Evolutionary conservation across 2,329 filamentous ascomycete genomes (phyloP).

Genomic region (Mariannaea elegans): DNA sequence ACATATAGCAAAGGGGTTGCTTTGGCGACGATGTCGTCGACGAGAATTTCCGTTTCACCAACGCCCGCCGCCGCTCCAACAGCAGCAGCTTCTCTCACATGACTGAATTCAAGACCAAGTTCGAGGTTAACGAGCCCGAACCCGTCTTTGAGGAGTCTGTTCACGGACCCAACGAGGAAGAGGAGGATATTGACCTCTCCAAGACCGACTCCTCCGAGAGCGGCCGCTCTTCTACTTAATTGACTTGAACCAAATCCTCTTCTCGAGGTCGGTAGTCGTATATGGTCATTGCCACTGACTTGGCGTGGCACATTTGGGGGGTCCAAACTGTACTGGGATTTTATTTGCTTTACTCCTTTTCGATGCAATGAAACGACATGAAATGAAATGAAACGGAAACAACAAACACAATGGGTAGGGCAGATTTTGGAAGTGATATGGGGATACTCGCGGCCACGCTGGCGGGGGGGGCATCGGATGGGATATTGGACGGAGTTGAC

Average conservation of each 20-base stretch:
- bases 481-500: slow-evolving; percentile 33
- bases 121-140: slow-evolving; percentile 88
- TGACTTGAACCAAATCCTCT: slow-evolving; percentile 42
- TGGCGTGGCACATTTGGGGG: slow-evolving; percentile 21
- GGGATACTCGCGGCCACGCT: slow-evolving; percentile 8
- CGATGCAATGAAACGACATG: slow-evolving; percentile 39
- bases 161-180: slow-evolving; percentile 71
- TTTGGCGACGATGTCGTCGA: slow-evolving; percentile 86
- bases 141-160: slow-evolving; percentile 90
- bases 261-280: slow-evolving; percentile 33
- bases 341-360: slow-evolving; percentile 29
- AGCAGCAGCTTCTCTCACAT: slow-evolving; percentile 78
- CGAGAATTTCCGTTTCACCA: slow-evolving; percentile 82
- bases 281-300: slow-evolving; percentile 43
- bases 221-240: slow-evolving; percentile 63
- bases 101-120: slow-evolving; percentile 93
- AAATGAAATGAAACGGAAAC: slow-evolving; percentile 38
- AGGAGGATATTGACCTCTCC: slow-evolving; percentile 62
- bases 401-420: slow-evolving; percentile 23
- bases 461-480: slow-evolving; percentile 15
- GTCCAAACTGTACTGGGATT: slow-evolving; percentile 35
- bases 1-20: slow-evolving; percentile 71
- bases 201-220: slow-evolving; percentile 69
- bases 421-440: slow-evolving; percentile 1
- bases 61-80: slow-evolving; percentile 92